These are phyloP conservation scores for Coffea canephora DNA, from an alignment of 257 asterid genomes.

Conservation along the genomic window DNA sequence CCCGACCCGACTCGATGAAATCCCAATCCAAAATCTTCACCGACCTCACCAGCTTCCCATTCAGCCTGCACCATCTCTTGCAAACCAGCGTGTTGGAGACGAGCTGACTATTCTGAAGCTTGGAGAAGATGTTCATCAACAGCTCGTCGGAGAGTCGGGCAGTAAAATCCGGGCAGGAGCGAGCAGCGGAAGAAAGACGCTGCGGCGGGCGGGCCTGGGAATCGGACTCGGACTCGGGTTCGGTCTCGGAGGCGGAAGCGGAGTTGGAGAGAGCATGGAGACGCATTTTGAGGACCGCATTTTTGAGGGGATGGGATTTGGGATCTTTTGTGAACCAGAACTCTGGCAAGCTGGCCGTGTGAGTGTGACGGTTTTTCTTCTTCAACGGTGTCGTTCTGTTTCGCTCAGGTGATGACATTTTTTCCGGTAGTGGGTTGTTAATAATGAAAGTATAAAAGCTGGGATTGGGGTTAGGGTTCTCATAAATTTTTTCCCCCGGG, in stretches of 20 bases:
- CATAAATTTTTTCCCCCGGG: background rate
- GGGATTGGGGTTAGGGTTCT: slow-evolving; percentile 44
- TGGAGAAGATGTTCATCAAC: slow-evolving; percentile 51
- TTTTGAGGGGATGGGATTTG: slow-evolving; percentile 43
- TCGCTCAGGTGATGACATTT: slow-evolving; percentile 55
- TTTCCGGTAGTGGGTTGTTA: background rate
- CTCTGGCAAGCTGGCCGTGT: slow-evolving; percentile 46
- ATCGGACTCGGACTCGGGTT: slow-evolving; percentile 40
- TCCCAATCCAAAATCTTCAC: slow-evolving; percentile 86
- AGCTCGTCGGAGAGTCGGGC: slow-evolving; percentile 55
- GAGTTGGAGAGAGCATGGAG: slow-evolving; percentile 58
- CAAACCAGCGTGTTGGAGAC: slow-evolving; percentile 67
- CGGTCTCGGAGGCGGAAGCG: slow-evolving; percentile 66
- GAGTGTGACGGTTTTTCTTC: slow-evolving; percentile 41
- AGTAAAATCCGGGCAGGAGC: slow-evolving; percentile 40
- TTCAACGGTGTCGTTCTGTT: slow-evolving; percentile 13
- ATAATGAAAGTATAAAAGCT: background rate
- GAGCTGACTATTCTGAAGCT: slow-evolving; percentile 47
- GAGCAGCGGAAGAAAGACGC: background rate
- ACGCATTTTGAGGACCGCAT: slow-evolving; percentile 61
- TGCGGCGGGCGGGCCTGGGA: slow-evolving; percentile 2
- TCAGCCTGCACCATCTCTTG: slow-evolving; percentile 70
- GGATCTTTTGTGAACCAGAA: slow-evolving; percentile 47
- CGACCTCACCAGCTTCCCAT: slow-evolving; percentile 60
- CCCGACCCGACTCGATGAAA: slow-evolving; percentile 83